phyloP scores from a whole-genome alignment of 352 stramenopile genomes.

The Globisporangium carolinianum region DNA sequence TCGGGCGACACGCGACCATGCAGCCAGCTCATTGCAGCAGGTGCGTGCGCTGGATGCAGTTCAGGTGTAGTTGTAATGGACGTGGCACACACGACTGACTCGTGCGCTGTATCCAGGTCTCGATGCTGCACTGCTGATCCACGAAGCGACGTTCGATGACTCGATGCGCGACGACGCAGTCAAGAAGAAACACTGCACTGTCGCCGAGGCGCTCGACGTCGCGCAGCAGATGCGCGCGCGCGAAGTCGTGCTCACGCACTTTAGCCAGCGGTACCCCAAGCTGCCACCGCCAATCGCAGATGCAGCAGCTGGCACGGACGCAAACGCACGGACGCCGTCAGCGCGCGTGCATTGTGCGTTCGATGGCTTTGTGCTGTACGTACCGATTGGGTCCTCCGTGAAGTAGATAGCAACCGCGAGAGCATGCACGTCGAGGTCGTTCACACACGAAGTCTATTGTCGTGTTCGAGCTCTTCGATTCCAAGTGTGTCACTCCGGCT shows the following conservation, averaged over 20 bases:
- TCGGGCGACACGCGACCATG: constrained; percentile 93
- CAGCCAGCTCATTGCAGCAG: constrained; percentile 41
- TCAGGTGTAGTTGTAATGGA: too few species aligned
- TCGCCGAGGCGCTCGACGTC: constrained; percentile 87
- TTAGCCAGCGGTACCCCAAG: constrained; percentile 79
- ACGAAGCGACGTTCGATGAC: constrained; percentile 97
- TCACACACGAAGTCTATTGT: too few species aligned
- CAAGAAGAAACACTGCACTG: constrained; percentile 92
- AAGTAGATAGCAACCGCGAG: too few species aligned
- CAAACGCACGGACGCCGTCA: neutral
- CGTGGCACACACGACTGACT: too few species aligned
- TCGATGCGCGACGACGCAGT: constrained; percentile 90
- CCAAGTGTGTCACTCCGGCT: too few species aligned
- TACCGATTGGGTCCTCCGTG: neutral
- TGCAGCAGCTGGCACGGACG: neutral
- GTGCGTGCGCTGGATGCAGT: constrained; percentile 7
- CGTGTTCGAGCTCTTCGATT: too few species aligned
- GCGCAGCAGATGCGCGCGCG: constrained; percentile 69
- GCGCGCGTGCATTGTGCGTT: constrained; percentile 11
- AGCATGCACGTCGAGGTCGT: too few species aligned
- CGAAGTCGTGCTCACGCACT: constrained; percentile 94
- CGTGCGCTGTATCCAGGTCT: constrained; percentile 16
- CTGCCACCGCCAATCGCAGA: constrained; percentile 28
- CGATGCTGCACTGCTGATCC: constrained; percentile 86
- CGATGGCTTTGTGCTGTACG: constrained; percentile 7